Base-by-base conservation (phyloP, 1,139 yeast species). In the Trichomonascaceae sp. region DNA sequence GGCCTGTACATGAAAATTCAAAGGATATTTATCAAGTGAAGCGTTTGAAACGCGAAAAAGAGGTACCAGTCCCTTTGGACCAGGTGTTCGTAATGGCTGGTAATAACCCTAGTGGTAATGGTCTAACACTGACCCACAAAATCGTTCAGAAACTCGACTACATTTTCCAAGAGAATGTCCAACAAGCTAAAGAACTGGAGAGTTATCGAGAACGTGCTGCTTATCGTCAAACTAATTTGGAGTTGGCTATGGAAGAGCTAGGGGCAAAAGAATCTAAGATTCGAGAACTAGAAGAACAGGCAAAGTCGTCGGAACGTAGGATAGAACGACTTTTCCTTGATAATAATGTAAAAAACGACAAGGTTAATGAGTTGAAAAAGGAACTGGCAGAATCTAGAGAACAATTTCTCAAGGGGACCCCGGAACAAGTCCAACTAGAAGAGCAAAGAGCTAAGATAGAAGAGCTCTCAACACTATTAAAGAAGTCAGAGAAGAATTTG, bases 11-110 rank as follows among this genome's bases (percentile, higher is more conserved):
- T 41, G 47, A 56, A 45, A 54, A 55, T 43, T n/a, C 38, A 13
- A 3, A 36, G 8, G 59, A 24, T 12, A 85, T 79, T 64, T 88
- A 87, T 63, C 82, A 83, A 52, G 67, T 74, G 32, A 86, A 86
- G 67, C 74, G 96, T 58, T 70, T 85, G 52, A 80, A 83, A 60
- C 83, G 83, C 70, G 87, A 85, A 22, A 52, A 51, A 9, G 60
- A 58, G 20, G 54, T 58, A 1, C 61, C 61, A 13, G 56, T 55
- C 8, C 49, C 58, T 15, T 56, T 56, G 13, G 55, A 56, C 46
- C 55, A 57, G 19, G 53, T 55, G 2, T 36, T 52, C 19, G 54
- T 55, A 1, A 58, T 54, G 30, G 52, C 55, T 10, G 55, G 53
- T 49, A 47, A 20, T 36, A 17, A 17, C 27, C 45, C 54, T 20